Base-by-base conservation (phyloP, 2,329 filamentous ascomycete species). In the Gaeumannomyces sp. region DNA sequence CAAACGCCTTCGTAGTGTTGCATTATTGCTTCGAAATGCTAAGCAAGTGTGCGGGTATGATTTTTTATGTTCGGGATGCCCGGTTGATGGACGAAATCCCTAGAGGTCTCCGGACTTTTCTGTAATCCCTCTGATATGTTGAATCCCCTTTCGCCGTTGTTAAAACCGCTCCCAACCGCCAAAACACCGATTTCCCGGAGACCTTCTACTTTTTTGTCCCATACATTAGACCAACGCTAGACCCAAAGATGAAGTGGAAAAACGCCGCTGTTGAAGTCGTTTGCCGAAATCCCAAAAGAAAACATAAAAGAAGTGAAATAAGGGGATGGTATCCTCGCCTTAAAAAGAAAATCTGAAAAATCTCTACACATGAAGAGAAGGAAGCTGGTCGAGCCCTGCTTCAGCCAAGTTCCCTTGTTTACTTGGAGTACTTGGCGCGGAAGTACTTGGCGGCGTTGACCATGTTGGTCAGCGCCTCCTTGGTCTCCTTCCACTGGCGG, bases 401-500 rank as follows among this genome's bases (percentile, higher is more conserved):
- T 25, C 57, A 27, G n/a, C 27, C 38, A 70, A 25, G 66, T 70
- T 69, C 69, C 72, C 73, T 72, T 74, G 38, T 35, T 75, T 84
- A 83, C 80, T 90, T 87, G 78, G 87, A 77, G 82, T 96, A 90
- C 86, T 97, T 93, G 80, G 89, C 80, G 78, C 95, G 94, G 93
- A 88, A 98, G 85, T 83, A 89, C 88, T 97, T 97, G 85, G 95
- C 94, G 66, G 95, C 95, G 78, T 94, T 93, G 81, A 99, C 94
- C 92, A 99, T 90, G 89, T 97, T 97, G 83, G 83, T 83, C 76
- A 99, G 83, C 66, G 94, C 92, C 76, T 92, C 92, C 90, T 97
- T 98, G 80, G 93, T 97, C 89, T 99, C 94, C 80, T 90, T 88
- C 94, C 95, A 98, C 84, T 96, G 91, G 74, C 95, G 91, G 73